A percentile compares a stretch with the other conserved stretches of the same genome.
These are phyloP conservation scores for Apiotrichum sp. DNA, from an alignment of 1,284 basidiomycete species.

Conservation along the genomic window DNA sequence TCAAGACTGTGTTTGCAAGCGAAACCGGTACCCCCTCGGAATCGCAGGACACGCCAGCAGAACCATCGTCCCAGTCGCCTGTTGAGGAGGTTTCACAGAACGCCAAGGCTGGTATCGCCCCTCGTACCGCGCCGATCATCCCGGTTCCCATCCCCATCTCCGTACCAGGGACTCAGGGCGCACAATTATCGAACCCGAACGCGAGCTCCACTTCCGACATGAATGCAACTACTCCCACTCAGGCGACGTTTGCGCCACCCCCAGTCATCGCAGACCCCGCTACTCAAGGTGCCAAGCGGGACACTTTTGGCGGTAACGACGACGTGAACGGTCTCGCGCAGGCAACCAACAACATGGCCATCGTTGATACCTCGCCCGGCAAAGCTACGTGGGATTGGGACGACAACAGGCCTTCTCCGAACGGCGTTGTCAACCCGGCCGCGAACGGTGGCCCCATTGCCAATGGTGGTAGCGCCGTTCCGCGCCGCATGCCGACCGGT, in stretches of 20 bases:
- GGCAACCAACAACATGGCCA: background rate
- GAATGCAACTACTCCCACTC: background rate
- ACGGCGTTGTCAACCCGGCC: background rate
- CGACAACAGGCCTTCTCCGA: background rate
- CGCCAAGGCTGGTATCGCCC: too few species aligned
- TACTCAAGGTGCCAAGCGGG: background rate
- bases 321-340: background rate
- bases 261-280: too few species aligned
- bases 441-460: too few species aligned
- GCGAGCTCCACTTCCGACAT: background rate
- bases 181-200: background rate
- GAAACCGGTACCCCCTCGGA: background rate
- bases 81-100: too few species aligned
- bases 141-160: too few species aligned
- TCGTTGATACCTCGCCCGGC: background rate
- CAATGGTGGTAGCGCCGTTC: too few species aligned
- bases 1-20: constrained; percentile 40
- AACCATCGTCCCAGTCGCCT: too few species aligned
- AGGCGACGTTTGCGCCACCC: background rate
- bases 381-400: constrained; percentile 1
- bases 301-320: background rate
- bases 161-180: too few species aligned
- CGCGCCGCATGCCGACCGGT: background rate
- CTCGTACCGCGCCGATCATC: too few species aligned
- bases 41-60: too few species aligned